Percentiles rank a stretch among this genome's conserved stretches.
These are phyloP conservation scores for Colletotrichum paranaense DNA, from an alignment of 2,329 filamentous ascomycete species.

Conservation along the genomic window DNA sequence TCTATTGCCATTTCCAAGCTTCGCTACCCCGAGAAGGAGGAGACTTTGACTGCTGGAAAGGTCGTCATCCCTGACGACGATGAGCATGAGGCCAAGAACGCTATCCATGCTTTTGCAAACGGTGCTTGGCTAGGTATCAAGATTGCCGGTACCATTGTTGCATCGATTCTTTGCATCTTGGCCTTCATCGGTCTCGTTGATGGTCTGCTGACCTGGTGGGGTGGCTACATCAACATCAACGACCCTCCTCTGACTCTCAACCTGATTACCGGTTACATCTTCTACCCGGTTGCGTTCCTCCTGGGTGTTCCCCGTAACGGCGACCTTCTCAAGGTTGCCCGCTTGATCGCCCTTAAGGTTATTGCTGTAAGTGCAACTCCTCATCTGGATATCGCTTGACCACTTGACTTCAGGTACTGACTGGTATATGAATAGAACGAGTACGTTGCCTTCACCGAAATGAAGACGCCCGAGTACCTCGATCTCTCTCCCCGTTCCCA, in stretches of 20 bases:
- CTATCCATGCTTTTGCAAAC: conserved; percentile 85
- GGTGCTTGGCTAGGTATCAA: conserved; percentile 89
- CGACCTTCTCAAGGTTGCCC: conserved; percentile 77
- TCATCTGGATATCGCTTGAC: neutral
- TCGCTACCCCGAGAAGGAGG: conserved; percentile 88
- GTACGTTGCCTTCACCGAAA: conserved; percentile 77
- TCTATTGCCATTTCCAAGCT: conserved; percentile 91
- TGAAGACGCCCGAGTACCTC: conserved; percentile 62
- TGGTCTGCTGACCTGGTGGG: conserved; percentile 86
- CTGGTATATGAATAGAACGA: conserved; percentile 68
- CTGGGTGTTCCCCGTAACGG: conserved; percentile 78
- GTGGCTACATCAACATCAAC: conserved; percentile 79
- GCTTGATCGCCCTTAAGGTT: conserved; percentile 87
- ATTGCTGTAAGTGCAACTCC: conserved; percentile 66
- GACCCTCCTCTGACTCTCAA: conserved; percentile 78
- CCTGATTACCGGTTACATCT: conserved; percentile 80
- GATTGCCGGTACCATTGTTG: conserved; percentile 85
- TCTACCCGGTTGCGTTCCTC: conserved; percentile 84
- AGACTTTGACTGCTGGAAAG: conserved; percentile 83
- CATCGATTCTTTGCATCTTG: conserved; percentile 85
- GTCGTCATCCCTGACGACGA: conserved; percentile 85
- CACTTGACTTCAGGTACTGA: conserved; percentile 40
- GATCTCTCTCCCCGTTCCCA: conserved; percentile 75
- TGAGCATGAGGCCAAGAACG: conserved; percentile 81
- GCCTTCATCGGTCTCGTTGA: conserved; percentile 80